Conservation (phyloP, 2,329 filamentous ascomycete species). For the Fusarium humuli region DNA sequence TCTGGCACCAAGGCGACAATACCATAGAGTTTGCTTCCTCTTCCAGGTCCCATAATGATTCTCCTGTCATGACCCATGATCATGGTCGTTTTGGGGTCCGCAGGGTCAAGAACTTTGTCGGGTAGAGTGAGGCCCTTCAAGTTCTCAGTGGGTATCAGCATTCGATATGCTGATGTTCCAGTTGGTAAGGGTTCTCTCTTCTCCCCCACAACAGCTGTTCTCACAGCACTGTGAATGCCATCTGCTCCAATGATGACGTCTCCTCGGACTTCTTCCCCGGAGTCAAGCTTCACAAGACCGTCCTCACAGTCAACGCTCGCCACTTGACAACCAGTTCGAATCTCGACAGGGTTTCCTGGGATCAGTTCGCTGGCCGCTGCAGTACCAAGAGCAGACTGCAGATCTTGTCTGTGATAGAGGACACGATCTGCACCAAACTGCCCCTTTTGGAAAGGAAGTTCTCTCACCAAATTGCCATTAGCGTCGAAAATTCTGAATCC, state of each 20-base stretch:
- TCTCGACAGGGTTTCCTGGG: constrained; percentile 23
- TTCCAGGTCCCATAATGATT: constrained; percentile 40
- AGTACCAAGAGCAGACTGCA: constrained; percentile 28
- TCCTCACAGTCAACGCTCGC: constrained; percentile 26
- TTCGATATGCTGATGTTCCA: constrained; percentile 38
- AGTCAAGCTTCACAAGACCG: constrained; percentile 32
- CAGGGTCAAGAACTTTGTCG: constrained; percentile 17
- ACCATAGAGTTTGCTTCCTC: constrained; percentile 35
- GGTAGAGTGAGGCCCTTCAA: constrained; percentile 16
- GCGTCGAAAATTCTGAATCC: constrained; percentile 40
- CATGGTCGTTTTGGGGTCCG: constrained; percentile 34
- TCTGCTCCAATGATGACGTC: constrained; percentile 41
- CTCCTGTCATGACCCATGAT: constrained; percentile 40
- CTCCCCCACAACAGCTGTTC: constrained; percentile 33
- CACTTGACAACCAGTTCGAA: constrained; percentile 33
- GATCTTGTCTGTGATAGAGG: constrained; percentile 39
- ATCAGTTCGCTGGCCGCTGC: constrained; percentile 23
- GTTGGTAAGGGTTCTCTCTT: constrained; percentile 29
- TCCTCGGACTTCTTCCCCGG: constrained; percentile 26
- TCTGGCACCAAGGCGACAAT: constrained; percentile 39
- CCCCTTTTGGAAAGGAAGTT: constrained; percentile 27
- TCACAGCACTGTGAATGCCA: constrained; percentile 40
- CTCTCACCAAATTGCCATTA: constrained; percentile 29
- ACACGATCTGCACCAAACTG: constrained; percentile 39
- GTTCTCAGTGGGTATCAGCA: constrained; percentile 37